phyloP scores from a whole-genome alignment of 140 eudicot species.

The Oenanthe javanica region DNA sequence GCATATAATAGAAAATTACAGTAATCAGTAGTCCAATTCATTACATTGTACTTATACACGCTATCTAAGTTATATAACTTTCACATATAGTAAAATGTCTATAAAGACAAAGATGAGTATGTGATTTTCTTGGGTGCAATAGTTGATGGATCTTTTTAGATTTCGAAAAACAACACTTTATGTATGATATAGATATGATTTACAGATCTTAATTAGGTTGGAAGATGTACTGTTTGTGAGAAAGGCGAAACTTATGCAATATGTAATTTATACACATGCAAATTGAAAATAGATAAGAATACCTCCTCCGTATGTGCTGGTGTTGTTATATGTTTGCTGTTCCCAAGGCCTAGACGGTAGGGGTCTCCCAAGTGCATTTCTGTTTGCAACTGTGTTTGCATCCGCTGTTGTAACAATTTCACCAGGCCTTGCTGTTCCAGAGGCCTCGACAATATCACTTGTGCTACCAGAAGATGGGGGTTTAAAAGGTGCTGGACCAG shows the following conservation, averaged over 20 bases:
- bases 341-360: constrained; percentile 93
- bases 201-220: not conserved
- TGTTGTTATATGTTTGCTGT: constrained; percentile 47
- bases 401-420: constrained; percentile 60
- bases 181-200: not conserved
- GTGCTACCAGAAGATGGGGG: constrained; percentile 89
- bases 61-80: not conserved
- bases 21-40: not conserved
- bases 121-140: constrained; percentile 1
- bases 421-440: constrained; percentile 93
- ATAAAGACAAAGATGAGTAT: not conserved
- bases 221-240: not conserved
- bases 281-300: constrained; percentile 10
- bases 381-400: constrained; percentile 39
- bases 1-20: not conserved
- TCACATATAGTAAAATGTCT: not conserved
- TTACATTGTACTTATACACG: not conserved
- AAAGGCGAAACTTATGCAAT: not conserved
- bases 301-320: constrained; percentile 47
- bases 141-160: not conserved
- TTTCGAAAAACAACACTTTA: not conserved
- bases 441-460: constrained; percentile 88
- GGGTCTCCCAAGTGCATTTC: constrained; percentile 65
- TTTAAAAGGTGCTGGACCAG: constrained; percentile 83
- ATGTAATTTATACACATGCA: not conserved